Evolutionary conservation across 2,329 filamentous ascomycete species (phyloP), one percentile per base, ranked within the genome.

Genomic region (Trichoderma sp.): DNA sequence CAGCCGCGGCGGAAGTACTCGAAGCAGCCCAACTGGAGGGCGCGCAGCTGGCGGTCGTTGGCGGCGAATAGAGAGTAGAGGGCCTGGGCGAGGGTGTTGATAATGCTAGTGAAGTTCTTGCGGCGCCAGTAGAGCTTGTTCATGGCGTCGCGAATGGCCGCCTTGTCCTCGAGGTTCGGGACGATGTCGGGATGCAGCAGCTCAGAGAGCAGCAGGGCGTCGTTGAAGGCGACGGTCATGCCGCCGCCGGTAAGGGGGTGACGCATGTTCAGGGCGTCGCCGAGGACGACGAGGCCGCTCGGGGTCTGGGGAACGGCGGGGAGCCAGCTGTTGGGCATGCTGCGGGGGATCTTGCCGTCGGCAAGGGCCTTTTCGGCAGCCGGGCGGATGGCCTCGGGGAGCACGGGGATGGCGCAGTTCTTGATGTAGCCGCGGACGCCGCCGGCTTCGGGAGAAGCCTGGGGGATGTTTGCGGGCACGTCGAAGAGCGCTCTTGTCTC

Each of bases 221-320:
- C 96, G 83, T 95, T 97, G 82, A 99, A 92, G 1, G 94, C 96
- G 2, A 98, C 96, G 0, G 95, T 98, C 96, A 99, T 99, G 77
- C 96, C 96, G 75, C 96, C 96, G 68, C 96, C 96, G 0, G 96
- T 99, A 14, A 99, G 87, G 2, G 96, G 96, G 83, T 99, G 96
- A n/a, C 96, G 93, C 96, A 99, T 99, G 85, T 99, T 99, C 87
- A 97, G 91, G 15, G 96, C 95, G 80, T 99, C 96, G 72, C 96
- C 96, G 9, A 98, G 87, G 43, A 99, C 85, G 63, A 97, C 86
- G 73, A 97, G 88, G 79, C 93, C 92, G 60, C 82, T 82, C 58
- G 78, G 73, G 4, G 77, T 78, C 73, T 92, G 92, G 58, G 82
- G 83, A 0, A 90, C 88, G 0, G 96, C 90, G 6, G 96, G 95